Evolutionary conservation across 805 yeast species (phyloP).

Genomic region (Blastobotrys peoriensis): DNA sequence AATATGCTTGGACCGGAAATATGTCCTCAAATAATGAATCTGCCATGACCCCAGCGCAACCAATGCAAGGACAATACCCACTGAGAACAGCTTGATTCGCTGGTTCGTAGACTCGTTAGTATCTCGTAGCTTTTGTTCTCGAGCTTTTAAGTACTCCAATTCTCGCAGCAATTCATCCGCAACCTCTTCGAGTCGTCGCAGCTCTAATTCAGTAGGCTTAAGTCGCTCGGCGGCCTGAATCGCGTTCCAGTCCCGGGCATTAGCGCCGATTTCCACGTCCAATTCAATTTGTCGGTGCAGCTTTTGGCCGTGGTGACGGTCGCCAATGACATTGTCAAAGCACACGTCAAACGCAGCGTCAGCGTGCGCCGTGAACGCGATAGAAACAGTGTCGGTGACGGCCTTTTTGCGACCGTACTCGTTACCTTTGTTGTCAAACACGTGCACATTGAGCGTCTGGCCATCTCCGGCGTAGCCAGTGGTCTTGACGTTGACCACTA

Average conservation of each 20-base stretch:
- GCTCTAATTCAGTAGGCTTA: conserved; percentile 85
- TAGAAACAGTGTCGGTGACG: conserved; percentile 62
- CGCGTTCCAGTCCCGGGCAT: conserved; percentile 97
- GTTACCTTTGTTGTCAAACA: conserved; percentile 70
- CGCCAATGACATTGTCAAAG: conserved; percentile 55
- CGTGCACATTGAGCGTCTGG: conserved; percentile 59
- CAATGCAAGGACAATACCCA: conserved; percentile 61
- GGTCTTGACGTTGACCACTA: conserved; percentile 74
- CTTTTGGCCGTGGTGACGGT: conserved; percentile 32
- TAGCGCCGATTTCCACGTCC: conserved; percentile 92
- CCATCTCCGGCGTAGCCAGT: conserved; percentile 82
- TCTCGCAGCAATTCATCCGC: conserved; percentile 76
- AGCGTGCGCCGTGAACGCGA: conserved; percentile 79
- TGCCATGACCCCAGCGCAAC: conserved; percentile 87
- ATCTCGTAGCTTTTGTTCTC: conserved; percentile 92
- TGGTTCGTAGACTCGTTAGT: conserved; percentile 95
- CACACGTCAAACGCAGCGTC: conserved; percentile 88
- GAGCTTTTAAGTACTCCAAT: conserved; percentile 71
- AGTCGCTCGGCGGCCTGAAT: conserved; percentile 88
- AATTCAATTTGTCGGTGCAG: conserved; percentile 63
- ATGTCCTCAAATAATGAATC: conserved; percentile 82
- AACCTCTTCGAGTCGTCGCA: conserved; percentile 80
- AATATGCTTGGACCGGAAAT: conserved; percentile 53
- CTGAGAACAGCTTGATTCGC: conserved; percentile 83
- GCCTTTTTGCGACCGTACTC: conserved; percentile 75